phyloP scores from a whole-genome alignment of 1,139 yeast species.

The Candida dubliniensis region DNA sequence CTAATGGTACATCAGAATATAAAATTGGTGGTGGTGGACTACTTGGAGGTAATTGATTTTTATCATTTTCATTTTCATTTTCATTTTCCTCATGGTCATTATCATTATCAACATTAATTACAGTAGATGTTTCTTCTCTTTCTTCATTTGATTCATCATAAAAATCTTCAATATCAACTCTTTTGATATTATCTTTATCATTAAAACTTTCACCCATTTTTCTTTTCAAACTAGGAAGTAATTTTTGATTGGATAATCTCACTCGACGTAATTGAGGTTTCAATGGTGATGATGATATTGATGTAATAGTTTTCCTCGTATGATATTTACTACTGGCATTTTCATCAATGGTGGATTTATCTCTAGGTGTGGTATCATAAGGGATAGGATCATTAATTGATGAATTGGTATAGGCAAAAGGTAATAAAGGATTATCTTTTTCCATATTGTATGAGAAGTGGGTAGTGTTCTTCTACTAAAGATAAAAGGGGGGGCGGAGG shows the following conservation, averaged over 20 bases:
- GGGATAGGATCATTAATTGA: slow-evolving; percentile 26
- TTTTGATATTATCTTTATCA: slow-evolving; percentile 44
- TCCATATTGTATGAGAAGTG: slow-evolving; percentile 25
- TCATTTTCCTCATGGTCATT: slow-evolving; percentile 19
- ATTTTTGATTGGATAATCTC: slow-evolving; percentile 35
- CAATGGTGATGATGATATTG: slow-evolving; percentile 6
- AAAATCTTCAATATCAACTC: slow-evolving; percentile 25
- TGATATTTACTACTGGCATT: slow-evolving; percentile 42
- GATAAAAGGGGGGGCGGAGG: too few species aligned
- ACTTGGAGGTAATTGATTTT: slow-evolving; percentile 27
- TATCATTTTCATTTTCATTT: slow-evolving; percentile 13
- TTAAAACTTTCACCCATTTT: slow-evolving; percentile 49
- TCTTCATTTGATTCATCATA: slow-evolving; percentile 10
- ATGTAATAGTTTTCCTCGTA: slow-evolving; percentile 22
- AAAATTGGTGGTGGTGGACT: slow-evolving; percentile 26
- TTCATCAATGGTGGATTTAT: slow-evolving; percentile 34
- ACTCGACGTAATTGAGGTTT: slow-evolving; percentile 26
- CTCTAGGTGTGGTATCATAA: slow-evolving; percentile 38
- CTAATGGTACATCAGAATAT: slow-evolving; percentile 19
- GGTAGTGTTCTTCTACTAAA: not conserved
- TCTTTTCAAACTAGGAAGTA: slow-evolving; percentile 41
- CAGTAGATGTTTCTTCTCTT: slow-evolving; percentile 14
- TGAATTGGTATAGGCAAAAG: slow-evolving; percentile 43
- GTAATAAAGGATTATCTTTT: slow-evolving; percentile 40
- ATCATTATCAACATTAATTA: slow-evolving; percentile 4